Evolutionary conservation across 2,329 filamentous ascomycete species (phyloP).

Genomic region (Cercospora berteroae): DNA sequence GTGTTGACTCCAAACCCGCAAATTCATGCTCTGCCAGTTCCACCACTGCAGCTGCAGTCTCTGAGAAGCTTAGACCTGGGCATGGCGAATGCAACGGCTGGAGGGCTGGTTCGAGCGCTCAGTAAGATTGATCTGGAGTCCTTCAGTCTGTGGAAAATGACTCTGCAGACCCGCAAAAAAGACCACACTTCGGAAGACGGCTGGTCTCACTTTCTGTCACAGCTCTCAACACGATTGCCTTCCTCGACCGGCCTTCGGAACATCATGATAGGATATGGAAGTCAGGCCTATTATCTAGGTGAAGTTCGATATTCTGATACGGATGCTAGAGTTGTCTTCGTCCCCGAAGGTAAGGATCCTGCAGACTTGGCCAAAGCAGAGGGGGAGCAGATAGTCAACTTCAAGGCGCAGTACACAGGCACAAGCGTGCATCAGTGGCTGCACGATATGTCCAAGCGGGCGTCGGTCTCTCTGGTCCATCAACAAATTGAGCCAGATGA

Average conservation of each 20-base stretch:
- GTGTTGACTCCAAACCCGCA: not conserved
- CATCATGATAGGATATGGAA: conserved; percentile 12
- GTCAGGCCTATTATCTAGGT: not conserved
- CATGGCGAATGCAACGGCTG: not conserved
- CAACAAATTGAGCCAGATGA: not conserved
- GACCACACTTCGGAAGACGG: not conserved
- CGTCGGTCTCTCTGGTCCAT: conserved; percentile 15
- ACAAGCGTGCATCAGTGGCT: conserved; percentile 12
- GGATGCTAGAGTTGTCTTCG: not conserved
- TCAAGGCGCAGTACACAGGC: conserved; percentile 5
- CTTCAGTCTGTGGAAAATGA: conserved; percentile 28
- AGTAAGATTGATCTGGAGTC: conserved; percentile 26
- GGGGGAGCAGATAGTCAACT: not conserved
- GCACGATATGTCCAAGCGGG: conserved; percentile 10
- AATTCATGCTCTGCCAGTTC: not conserved
- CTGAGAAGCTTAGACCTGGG: conserved; percentile 4
- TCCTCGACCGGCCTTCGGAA: conserved; percentile 1
- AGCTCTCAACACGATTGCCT: conserved; percentile 7
- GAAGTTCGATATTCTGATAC: not conserved
- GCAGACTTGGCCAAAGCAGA: not conserved
- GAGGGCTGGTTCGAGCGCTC: conserved; percentile 20
- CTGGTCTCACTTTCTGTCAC: conserved; percentile 13
- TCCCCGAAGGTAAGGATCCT: conserved; percentile 10
- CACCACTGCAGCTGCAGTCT: not conserved
- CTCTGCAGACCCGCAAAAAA: not conserved